A percentile compares a stretch with the other conserved stretches of the same genome.
Conservation (phyloP, 805 yeast genomes). For the Suhomyces prunicola region DNA sequence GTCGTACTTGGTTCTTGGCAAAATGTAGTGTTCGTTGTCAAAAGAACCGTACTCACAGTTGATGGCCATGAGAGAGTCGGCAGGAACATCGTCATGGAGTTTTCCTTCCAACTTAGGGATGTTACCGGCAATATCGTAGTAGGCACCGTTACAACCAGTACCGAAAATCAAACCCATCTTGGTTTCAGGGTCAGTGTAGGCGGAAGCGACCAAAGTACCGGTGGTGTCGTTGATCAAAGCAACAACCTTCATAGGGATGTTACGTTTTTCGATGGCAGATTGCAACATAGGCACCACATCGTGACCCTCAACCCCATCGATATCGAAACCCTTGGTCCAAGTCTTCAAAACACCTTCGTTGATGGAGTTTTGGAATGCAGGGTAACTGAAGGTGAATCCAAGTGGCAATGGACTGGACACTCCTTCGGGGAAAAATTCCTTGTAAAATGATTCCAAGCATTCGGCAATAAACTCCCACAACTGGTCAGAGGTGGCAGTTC, state of each 20-base stretch:
- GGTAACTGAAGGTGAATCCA: constrained; percentile 95
- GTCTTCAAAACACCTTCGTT: constrained; percentile 85
- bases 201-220: constrained; percentile 94
- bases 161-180: constrained; percentile 96
- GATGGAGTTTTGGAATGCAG: constrained; percentile 78
- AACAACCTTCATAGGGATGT: constrained; percentile 79
- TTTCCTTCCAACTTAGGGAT: constrained; percentile 81
- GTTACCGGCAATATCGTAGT: constrained; percentile 69
- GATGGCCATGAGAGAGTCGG: constrained; percentile 81
- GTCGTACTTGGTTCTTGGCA: constrained; percentile 92
- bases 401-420: constrained; percentile 49
- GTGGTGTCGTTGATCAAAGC: constrained; percentile 96
- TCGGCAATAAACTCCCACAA: constrained; percentile 86
- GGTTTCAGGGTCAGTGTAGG: constrained; percentile 84
- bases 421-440: constrained; percentile 67
- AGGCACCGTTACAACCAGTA: constrained; percentile 97
- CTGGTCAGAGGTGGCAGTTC: constrained; percentile 74
- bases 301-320: constrained; percentile 87
- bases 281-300: constrained; percentile 93
- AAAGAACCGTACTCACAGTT: constrained; percentile 98
- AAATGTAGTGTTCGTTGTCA: constrained; percentile 78
- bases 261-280: constrained; percentile 57
- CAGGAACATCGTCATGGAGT: constrained; percentile 59
- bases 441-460: constrained; percentile 67
- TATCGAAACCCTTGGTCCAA: constrained; percentile 98